Evolutionary conservation across 2,329 filamentous ascomycete genomes (phyloP), one percentile per base, ranked within the genome.

Genomic region (Aschersonia sp.): DNA sequence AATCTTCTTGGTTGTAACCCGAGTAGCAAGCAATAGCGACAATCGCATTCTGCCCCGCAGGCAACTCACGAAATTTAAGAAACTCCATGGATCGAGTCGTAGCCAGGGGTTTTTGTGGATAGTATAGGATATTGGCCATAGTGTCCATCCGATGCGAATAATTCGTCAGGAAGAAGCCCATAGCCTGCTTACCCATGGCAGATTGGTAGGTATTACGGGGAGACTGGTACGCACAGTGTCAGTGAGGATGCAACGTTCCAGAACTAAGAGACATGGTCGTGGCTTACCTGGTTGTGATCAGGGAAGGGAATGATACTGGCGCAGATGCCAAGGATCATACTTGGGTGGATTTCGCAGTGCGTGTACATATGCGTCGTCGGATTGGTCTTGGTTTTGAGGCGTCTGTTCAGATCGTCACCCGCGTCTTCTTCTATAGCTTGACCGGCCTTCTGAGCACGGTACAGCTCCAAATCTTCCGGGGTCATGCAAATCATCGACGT

Each of bases 1-100:
- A 98, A 80, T 98, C 92, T 88, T 98, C 92, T 65, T 98, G 94
- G 67, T 98, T 98, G 73, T 98, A 98, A 51, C 92, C 92, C 48
- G 89, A 95, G 69, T 98, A 98, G 64, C 86, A 94, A 51, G 89
- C 82, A 67, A 98, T 98, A 41, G 92, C 94, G 9, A 98, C 92
- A 58, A 98, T 98, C 28, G 92, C 92, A 60, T 98, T 98, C 65
- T 98, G 92, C 3, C 92, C 92, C 12, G 92, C 92, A 20, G 92
- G 92, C 50, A 98, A 73, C 66, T 98, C 92, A 68, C 92, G 80
- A 82, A 98, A 98, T 61, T 95, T 95, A 58, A 98, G 73, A 66
- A 94, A 97, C 65, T 98, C 92, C 94, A 98, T 98, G 4, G 91
- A 95, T 54, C 89, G 80, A 20, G 92, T 98, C 1, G 91, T 97